These are phyloP conservation scores for Trichosporon asahii DNA, from an alignment of 1,284 basidiomycete genomes.

Conservation along the genomic window DNA sequence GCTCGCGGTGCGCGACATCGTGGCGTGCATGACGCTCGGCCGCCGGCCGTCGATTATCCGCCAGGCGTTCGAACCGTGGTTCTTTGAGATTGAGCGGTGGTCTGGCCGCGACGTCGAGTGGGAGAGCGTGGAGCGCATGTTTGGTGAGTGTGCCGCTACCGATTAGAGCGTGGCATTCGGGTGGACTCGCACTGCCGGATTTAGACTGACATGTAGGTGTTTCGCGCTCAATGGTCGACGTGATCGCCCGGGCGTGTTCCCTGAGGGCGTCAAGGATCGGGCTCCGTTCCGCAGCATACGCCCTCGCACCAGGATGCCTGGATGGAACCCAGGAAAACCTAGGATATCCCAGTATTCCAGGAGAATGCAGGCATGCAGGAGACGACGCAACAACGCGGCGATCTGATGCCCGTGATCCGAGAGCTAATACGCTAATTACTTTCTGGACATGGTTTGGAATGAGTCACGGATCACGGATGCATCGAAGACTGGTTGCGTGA, in stretches of 20 bases:
- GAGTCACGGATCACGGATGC: too few relatives aligned
- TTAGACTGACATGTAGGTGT: constrained; percentile 24
- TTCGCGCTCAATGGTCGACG: constrained; percentile 45
- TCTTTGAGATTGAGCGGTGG: constrained; percentile 46
- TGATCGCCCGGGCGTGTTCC: constrained; percentile 41
- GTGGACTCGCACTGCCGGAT: too few relatives aligned
- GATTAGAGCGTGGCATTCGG: too few relatives aligned
- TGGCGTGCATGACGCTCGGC: constrained; percentile 48
- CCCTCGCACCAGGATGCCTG: too few relatives aligned
- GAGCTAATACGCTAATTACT: too few relatives aligned
- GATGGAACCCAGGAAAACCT: too few relatives aligned
- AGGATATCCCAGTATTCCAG: too few relatives aligned
- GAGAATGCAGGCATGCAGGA: too few relatives aligned
- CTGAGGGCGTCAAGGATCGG: too few relatives aligned
- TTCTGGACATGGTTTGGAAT: too few relatives aligned
- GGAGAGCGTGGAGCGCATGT: constrained; percentile 46
- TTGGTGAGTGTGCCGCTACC: constrained; percentile 28
- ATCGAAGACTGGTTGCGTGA: too few relatives aligned
- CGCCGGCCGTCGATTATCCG: constrained; percentile 39
- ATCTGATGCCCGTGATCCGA: not conserved
- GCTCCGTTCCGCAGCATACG: too few relatives aligned
- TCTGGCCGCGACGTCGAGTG: constrained; percentile 40
- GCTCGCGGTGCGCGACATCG: constrained; percentile 45
- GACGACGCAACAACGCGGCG: not conserved
- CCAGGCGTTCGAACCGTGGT: constrained; percentile 45